Base-by-base conservation (phyloP, 352 stramenopile genomes). In the Phytophthora meadii region DNA sequence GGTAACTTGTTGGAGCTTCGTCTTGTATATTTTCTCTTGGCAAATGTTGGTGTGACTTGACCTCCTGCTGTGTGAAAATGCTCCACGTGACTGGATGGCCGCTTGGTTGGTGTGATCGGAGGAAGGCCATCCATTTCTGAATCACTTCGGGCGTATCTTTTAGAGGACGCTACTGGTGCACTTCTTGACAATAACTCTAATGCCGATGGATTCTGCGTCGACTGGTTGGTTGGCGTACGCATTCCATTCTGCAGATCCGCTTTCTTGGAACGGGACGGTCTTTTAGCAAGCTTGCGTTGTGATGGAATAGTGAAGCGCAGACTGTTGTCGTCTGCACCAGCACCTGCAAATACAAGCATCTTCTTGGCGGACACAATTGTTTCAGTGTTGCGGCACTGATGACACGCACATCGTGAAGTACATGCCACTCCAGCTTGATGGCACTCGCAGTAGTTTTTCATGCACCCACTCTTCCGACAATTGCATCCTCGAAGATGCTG, bases 401-500 rank as follows among this genome's bases (percentile, higher is more conserved):
- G 83, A 42, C 91, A 97, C 17, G 91, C 89, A 62, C 91, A 97
- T 37, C 88, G 81, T 0, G 70, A 78, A 0, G 82, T 93, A 63
- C 91, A 97, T 5, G 87, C 63, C 5, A 95, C 86, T 32, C 83
- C 88, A 34, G 93, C 93, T 69, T 98, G 93, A 70, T 97, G 97
- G 53, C 97, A 99, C 68, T 99, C 97, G 72, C 97, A 99, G 64
- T 99, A 99, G 50, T 98, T 98, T 80, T 99, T 99, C 67, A 98
- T 93, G 65, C 97, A 99, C 24, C 87, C 90, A 50, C 85, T 98
- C 70, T 98, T 98, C 0, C 95, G 83, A 74, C 97, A 99, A 70
- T 98, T 98, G 74, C 97, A 99, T 34, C 97, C 97, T 40, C 92
- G 79, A 47, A 98, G 88, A 67, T 98, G 96, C 34, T 91, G 83